phyloP scores from a whole-genome alignment of 1,284 basidiomycete genomes.

The Sparassis latifolia region DNA sequence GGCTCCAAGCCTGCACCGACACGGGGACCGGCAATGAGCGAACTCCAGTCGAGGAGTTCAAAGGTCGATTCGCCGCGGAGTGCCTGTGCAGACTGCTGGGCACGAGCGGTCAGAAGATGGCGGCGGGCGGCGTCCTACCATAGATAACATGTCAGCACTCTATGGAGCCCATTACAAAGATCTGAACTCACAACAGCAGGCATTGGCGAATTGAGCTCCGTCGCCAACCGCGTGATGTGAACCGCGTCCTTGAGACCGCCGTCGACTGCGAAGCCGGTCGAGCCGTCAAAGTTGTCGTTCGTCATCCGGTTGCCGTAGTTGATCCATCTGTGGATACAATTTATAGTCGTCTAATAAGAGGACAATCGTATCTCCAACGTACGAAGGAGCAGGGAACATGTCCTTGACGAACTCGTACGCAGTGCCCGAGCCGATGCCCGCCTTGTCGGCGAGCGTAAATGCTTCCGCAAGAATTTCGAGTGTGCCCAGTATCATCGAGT shows the following conservation, averaged over 20 bases:
- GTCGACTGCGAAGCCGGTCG: conserved; percentile 78
- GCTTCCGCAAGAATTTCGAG: conserved; percentile 79
- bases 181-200: conserved; percentile 47
- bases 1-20: conserved; percentile 61
- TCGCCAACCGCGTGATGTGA: conserved; percentile 58
- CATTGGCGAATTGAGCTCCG: conserved; percentile 72
- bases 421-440: conserved; percentile 61
- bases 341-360: background rate
- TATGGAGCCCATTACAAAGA: background rate
- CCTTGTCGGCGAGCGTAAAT: conserved; percentile 80
- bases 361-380: conserved; percentile 10
- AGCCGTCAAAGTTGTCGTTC: conserved; percentile 69
- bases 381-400: conserved; percentile 55
- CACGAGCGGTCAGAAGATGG: conserved; percentile 74
- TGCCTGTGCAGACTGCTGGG: conserved; percentile 47
- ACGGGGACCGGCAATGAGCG: conserved; percentile 60
- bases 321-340: conserved; percentile 32
- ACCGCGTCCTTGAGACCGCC: conserved; percentile 84
- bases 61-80: conserved; percentile 38
- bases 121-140: conserved; percentile 62
- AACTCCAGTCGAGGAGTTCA: conserved; percentile 66
- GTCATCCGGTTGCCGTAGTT: conserved; percentile 67
- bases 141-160: background rate
- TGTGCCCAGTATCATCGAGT: conserved; percentile 61
- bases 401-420: conserved; percentile 29